Conservation (phyloP, 2,329 filamentous ascomycete genomes). For the Monilinia vaccinii-corymbosi region DNA sequence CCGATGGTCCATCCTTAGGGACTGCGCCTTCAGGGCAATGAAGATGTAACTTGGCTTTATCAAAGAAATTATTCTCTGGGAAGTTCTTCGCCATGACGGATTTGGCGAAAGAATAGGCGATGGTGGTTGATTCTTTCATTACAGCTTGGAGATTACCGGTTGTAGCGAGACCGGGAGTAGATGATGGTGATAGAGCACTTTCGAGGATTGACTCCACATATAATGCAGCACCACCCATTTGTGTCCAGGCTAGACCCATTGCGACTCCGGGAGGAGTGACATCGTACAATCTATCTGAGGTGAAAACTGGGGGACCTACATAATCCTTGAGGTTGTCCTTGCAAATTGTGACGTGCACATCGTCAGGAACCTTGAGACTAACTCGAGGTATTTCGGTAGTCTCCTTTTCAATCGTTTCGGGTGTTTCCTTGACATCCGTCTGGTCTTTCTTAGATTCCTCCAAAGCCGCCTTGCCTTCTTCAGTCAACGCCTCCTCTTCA, state of each 20-base stretch:
- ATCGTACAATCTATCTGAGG: constrained; percentile 90
- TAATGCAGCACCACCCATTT: constrained; percentile 89
- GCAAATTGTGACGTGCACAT: constrained; percentile 75
- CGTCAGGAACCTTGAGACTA: constrained; percentile 74
- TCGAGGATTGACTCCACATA: constrained; percentile 97
- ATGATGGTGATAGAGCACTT: constrained; percentile 63
- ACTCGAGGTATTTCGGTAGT: constrained; percentile 60
- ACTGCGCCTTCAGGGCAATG: constrained; percentile 96
- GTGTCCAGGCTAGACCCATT: constrained; percentile 97
- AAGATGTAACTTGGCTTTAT: constrained; percentile 88
- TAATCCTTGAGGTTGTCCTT: constrained; percentile 94
- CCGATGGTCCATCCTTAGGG: constrained; percentile 85
- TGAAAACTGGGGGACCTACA: constrained; percentile 91
- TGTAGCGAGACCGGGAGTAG: constrained; percentile 73
- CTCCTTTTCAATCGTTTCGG: constrained; percentile 43
- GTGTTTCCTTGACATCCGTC: constrained; percentile 52
- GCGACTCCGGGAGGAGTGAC: constrained; percentile 86
- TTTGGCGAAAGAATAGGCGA: constrained; percentile 95
- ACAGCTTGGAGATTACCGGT: constrained; percentile 93
- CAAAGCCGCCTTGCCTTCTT: constrained; percentile 72
- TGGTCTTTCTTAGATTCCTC: constrained; percentile 61
- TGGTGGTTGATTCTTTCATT: constrained; percentile 95
- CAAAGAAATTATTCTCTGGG: constrained; percentile 88
- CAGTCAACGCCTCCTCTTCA: constrained; percentile 73
- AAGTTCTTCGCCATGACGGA: constrained; percentile 76